These are phyloP conservation scores for Lumnitzera littorea DNA, from an alignment of 345 rosid species.

Conservation along the genomic window DNA sequence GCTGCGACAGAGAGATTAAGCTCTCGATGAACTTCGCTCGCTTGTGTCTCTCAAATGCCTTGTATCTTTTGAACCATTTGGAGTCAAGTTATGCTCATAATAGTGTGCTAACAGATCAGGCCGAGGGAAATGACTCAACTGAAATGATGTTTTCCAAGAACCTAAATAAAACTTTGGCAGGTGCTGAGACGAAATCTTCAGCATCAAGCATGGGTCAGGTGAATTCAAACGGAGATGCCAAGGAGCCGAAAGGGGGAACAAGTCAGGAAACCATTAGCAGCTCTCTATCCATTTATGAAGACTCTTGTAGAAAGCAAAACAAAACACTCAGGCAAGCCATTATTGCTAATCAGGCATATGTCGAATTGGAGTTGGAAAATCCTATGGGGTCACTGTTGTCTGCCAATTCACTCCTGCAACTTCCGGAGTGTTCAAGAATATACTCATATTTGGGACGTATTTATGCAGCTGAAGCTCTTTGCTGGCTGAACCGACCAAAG, in stretches of 20 bases:
- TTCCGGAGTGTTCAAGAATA: constrained; percentile 61
- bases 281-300: constrained; percentile 53
- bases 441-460: constrained; percentile 67
- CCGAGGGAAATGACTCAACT: constrained; percentile 39
- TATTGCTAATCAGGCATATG: constrained; percentile 70
- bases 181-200: constrained; percentile 33
- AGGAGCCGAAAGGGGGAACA: constrained; percentile 67
- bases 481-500: constrained; percentile 62
- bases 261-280: constrained; percentile 56
- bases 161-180: constrained; percentile 27
- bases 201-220: constrained; percentile 38
- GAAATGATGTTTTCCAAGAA: constrained; percentile 29
- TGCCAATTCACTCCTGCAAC: constrained; percentile 66
- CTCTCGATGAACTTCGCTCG: constrained; percentile 79
- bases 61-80: constrained; percentile 52
- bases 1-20: constrained; percentile 44
- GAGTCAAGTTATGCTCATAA: constrained; percentile 28
- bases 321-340: constrained; percentile 66
- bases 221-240: constrained; percentile 59
- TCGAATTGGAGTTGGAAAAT: constrained; percentile 86
- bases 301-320: constrained; percentile 37
- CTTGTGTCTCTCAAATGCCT: constrained; percentile 67
- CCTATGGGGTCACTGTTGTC: constrained; percentile 64
- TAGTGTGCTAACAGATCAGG: constrained; percentile 28
- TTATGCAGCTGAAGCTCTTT: constrained; percentile 95